phyloP scores from a whole-genome alignment of 495 filamentous ascomycete species.

The Hypoxylon intermedium region DNA sequence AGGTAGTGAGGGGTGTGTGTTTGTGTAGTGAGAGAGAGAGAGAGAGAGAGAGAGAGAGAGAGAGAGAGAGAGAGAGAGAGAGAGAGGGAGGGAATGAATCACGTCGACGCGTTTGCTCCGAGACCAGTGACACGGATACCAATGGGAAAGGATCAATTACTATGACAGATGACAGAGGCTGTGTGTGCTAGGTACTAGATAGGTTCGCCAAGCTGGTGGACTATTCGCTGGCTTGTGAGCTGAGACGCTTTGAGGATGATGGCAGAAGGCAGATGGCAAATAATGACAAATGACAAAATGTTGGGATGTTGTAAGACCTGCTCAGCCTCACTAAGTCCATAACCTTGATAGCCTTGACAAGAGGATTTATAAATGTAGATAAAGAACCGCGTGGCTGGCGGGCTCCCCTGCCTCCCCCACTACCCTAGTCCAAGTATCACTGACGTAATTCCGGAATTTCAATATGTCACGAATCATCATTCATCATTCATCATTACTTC shows the following conservation, averaged over 20 bases:
- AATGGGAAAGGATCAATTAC: neutral
- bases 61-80: too few relatives aligned
- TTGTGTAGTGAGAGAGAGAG: too few relatives aligned
- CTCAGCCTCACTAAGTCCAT: neutral
- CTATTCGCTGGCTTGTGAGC: neutral
- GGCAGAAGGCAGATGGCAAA: neutral
- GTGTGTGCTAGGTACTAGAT: neutral
- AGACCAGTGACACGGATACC: neutral
- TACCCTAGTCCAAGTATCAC: neutral
- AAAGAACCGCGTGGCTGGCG: neutral
- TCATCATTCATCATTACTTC: too few relatives aligned
- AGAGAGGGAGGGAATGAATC: neutral
- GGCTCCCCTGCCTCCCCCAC: neutral
- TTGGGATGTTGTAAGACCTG: too few relatives aligned
- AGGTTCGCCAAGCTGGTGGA: neutral
- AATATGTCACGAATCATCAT: too few relatives aligned
- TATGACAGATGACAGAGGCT: neutral
- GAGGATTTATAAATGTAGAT: too few relatives aligned
- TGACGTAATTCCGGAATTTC: neutral
- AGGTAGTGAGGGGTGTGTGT: too few relatives aligned
- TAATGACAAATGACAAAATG: neutral
- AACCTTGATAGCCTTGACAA: too few relatives aligned
- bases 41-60: too few relatives aligned
- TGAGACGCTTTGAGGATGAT: neutral
- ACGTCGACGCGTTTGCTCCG: too few relatives aligned